phyloP scores from a whole-genome alignment of 1,139 yeast genomes.

The Yamadazyma diddensiae region DNA sequence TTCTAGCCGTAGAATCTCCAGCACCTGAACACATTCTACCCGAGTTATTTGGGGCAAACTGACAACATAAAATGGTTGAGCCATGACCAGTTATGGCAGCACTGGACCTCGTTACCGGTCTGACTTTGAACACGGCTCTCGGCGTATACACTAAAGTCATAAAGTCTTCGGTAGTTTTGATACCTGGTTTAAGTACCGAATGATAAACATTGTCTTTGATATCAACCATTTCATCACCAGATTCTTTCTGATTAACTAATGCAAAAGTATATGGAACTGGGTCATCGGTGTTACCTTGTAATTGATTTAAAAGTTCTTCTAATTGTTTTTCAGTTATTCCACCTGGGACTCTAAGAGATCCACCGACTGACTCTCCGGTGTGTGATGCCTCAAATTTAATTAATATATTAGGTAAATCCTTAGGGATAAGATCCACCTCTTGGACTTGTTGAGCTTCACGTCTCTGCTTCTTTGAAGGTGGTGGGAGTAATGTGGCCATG shows the following conservation, averaged over 20 bases:
- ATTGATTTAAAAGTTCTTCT: constrained; percentile 79
- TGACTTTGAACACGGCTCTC: constrained; percentile 89
- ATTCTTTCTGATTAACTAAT: constrained; percentile 44
- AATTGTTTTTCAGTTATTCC: constrained; percentile 81
- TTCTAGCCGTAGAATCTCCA: constrained; percentile 95
- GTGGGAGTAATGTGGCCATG: constrained; percentile 95
- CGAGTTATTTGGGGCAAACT: constrained; percentile 89
- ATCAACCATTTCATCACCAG: constrained; percentile 54
- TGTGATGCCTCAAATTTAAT: constrained; percentile 91
- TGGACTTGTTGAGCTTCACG: constrained; percentile 79
- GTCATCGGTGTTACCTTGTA: constrained; percentile 66
- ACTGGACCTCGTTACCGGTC: constrained; percentile 85
- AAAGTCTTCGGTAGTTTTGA: constrained; percentile 89
- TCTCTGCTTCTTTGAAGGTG: constrained; percentile 87
- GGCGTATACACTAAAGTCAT: constrained; percentile 91
- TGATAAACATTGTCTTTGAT: constrained; percentile 73
- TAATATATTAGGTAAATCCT: constrained; percentile 80
- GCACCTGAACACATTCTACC: constrained; percentile 92
- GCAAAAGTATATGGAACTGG: constrained; percentile 91
- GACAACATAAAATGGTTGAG: constrained; percentile 85
- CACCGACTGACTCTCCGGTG: constrained; percentile 86
- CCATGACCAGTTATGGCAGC: constrained; percentile 97
- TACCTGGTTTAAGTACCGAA: constrained; percentile 81
- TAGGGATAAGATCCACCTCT: constrained; percentile 72
- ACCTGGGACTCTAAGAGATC: constrained; percentile 89